Conservation (phyloP, 257 asterid genomes). For the Nemophila menziesii region DNA sequence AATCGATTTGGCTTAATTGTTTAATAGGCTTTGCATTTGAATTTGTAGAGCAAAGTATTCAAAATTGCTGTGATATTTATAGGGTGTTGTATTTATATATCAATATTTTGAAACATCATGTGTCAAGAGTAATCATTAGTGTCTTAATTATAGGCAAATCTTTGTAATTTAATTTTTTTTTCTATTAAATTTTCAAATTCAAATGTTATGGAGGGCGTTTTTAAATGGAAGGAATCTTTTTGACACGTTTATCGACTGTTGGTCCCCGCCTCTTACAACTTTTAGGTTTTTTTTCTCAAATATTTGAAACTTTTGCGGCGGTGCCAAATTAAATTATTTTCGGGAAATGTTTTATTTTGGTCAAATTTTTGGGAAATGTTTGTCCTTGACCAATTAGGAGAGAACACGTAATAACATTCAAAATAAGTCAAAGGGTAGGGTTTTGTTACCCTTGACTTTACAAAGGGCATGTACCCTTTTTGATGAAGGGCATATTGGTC, state of each 20-base stretch:
- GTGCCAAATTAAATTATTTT: too few relatives aligned
- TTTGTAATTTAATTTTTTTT: neutral
- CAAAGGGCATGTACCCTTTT: too few relatives aligned
- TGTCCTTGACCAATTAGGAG: too few relatives aligned
- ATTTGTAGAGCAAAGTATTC: neutral
- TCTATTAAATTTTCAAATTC: conserved; percentile 25
- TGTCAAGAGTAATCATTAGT: neutral
- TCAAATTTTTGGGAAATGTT: too few relatives aligned
- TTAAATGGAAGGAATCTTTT: neutral
- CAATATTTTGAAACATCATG: neutral
- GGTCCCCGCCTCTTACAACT: neutral
- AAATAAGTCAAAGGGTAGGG: too few relatives aligned
- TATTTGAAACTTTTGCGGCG: too few relatives aligned
- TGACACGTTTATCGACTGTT: neutral
- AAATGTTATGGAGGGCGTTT: conserved; percentile 17
- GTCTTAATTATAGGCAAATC: neutral
- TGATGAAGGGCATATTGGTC: too few relatives aligned
- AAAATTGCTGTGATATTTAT: neutral
- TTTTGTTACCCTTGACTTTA: too few relatives aligned
- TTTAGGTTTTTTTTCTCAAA: neutral
- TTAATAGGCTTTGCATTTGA: neutral
- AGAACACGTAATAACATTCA: too few relatives aligned
- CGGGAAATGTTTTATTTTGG: too few relatives aligned
- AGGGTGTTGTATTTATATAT: conserved; percentile 1
- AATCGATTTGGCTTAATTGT: neutral